Evolutionary conservation across 768 basidiomycete genomes (phyloP).

Genomic region (Lentinus tigrinus): DNA sequence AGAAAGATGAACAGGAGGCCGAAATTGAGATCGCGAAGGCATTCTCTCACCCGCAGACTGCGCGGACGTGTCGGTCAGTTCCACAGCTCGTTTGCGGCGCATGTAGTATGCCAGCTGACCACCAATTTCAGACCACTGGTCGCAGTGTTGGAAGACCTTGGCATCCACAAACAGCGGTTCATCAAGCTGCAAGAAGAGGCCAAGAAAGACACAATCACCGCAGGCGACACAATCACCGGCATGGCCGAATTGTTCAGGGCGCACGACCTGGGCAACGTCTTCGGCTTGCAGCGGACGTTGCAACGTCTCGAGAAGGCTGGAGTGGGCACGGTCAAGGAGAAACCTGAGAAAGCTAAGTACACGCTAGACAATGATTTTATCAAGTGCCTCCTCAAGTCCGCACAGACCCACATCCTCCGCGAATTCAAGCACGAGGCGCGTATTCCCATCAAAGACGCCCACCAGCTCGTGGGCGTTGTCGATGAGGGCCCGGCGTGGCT

Average conservation of each 20-base stretch:
- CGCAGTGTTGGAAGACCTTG: slow-evolving; percentile 76
- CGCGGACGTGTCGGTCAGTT: slow-evolving; percentile 70
- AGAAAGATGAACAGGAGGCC: slow-evolving; percentile 40
- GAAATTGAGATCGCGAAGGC: slow-evolving; percentile 72
- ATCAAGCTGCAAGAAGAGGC: slow-evolving; percentile 58
- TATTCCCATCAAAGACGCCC: slow-evolving; percentile 67
- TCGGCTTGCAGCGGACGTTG: slow-evolving; percentile 50
- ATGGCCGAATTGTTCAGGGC: slow-evolving; percentile 48
- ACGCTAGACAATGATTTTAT: slow-evolving; percentile 21
- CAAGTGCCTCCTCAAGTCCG: slow-evolving; percentile 23
- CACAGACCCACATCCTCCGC: slow-evolving; percentile 66
- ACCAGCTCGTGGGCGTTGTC: slow-evolving; percentile 75
- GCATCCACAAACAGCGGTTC: slow-evolving; percentile 57
- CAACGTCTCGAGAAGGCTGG: slow-evolving; percentile 40
- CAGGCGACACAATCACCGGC: slow-evolving; percentile 51
- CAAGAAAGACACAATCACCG: slow-evolving; percentile 54
- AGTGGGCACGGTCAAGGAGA: slow-evolving; percentile 10
- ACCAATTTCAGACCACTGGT: slow-evolving; percentile 54
- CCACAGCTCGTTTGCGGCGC: background rate
- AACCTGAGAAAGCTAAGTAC: slow-evolving; percentile 7
- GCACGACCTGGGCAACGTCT: slow-evolving; percentile 46
- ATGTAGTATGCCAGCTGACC: background rate
- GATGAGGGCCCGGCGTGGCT: slow-evolving; percentile 77
- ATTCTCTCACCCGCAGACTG: slow-evolving; percentile 55
- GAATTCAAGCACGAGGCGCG: slow-evolving; percentile 76